A percentile compares a stretch with the other conserved stretches of the same genome.
Evolutionary conservation across 179 eudicot species (phyloP).

Genomic region (Kewa caespitosa): DNA sequence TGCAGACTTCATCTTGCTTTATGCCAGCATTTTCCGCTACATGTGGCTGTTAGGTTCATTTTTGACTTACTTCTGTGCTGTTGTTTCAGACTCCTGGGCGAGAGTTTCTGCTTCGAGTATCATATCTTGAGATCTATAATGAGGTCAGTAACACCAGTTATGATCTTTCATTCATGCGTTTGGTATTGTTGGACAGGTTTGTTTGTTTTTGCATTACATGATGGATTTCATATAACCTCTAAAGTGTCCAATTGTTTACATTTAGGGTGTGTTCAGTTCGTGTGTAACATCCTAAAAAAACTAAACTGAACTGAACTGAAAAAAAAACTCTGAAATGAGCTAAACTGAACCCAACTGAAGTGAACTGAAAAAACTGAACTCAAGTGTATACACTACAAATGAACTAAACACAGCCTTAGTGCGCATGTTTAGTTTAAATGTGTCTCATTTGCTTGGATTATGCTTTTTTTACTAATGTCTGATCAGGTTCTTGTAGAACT

Average conservation of each 20-base stretch:
- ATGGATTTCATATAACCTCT: too few species aligned
- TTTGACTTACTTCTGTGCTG: conserved; percentile 10
- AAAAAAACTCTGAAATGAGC: too few species aligned
- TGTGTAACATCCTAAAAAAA: too few species aligned
- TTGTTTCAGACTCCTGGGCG: conserved; percentile 82
- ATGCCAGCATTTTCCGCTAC: neutral
- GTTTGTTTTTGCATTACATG: neutral
- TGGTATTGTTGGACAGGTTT: neutral
- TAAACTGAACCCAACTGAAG: too few species aligned
- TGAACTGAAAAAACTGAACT: too few species aligned
- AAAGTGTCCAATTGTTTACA: neutral
- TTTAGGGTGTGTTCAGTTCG: too few species aligned
- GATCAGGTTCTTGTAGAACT: neutral
- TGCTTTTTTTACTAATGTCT: neutral
- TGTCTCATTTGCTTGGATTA: neutral
- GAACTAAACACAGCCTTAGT: too few species aligned
- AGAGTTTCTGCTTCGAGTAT: conserved; percentile 91
- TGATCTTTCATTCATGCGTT: neutral
- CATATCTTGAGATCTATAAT: conserved; percentile 93
- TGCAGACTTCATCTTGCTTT: neutral
- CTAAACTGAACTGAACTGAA: too few species aligned
- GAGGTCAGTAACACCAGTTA: conserved; percentile 54
- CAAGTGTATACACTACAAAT: too few species aligned
- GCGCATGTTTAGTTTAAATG: too few species aligned
- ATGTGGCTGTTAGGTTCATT: neutral